Conservation (phyloP, 345 rosid genomes). For the Brassica juncea region DNA sequence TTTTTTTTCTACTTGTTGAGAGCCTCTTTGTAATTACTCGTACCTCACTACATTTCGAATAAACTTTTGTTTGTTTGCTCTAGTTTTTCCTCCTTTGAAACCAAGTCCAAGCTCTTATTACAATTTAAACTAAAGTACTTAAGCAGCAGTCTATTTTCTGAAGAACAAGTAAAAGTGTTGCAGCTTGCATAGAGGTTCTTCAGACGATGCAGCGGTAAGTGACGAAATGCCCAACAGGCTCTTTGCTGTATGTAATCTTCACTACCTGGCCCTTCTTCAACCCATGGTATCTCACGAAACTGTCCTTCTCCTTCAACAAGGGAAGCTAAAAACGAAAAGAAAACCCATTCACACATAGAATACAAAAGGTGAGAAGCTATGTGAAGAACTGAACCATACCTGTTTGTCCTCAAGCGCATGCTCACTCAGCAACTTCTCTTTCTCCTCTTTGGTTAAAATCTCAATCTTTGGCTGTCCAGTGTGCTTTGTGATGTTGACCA, state of each 20-base stretch:
- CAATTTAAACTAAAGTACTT: neutral
- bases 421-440: conserved; percentile 22
- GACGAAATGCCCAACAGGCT: conserved; percentile 30
- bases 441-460: conserved; percentile 35
- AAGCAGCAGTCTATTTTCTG: neutral
- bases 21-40: neutral
- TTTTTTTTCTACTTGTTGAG: neutral
- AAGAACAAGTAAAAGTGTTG: neutral
- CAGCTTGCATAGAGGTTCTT: conserved; percentile 20
- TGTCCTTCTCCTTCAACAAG: conserved; percentile 38
- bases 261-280: conserved; percentile 41
- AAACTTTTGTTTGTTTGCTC: conserved; percentile 14
- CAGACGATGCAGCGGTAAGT: conserved; percentile 41
- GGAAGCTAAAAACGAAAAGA: conserved; percentile 37
- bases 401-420: conserved; percentile 30
- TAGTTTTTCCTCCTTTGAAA: neutral
- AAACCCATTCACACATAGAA: conserved; percentile 9
- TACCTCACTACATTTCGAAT: conserved; percentile 28
- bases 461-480: conserved; percentile 35
- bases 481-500: conserved; percentile 43
- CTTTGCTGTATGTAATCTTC: conserved; percentile 40
- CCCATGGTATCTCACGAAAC: conserved; percentile 39
- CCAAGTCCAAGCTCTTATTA: conserved; percentile 14
- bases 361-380: neutral
- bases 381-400: conserved; percentile 25